Percentiles rank a stretch among this genome's conserved stretches.
phyloP scores from a whole-genome alignment of 495 filamentous ascomycete genomes.

The Podospora comata region DNA sequence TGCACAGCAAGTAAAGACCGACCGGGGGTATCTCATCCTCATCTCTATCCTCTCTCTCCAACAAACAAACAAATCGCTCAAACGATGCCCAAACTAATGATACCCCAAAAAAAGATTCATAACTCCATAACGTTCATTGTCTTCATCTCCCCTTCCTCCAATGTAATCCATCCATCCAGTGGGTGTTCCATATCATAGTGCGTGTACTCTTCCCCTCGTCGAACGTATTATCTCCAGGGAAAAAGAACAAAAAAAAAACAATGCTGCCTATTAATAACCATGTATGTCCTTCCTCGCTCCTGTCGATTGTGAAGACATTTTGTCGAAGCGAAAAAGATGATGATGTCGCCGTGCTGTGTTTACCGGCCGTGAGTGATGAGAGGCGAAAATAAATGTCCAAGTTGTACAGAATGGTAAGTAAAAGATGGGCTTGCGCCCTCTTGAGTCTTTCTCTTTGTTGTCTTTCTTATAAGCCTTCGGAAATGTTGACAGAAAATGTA shows the following conservation, averaged over 20 bases:
- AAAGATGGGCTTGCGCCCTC: slow-evolving; percentile 23
- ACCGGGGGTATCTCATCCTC: background rate
- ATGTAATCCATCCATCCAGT: background rate
- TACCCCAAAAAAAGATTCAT: slow-evolving; percentile 8
- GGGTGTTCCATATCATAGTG: background rate
- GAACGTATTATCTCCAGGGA: background rate
- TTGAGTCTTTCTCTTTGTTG: slow-evolving; percentile 14
- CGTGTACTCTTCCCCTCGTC: background rate
- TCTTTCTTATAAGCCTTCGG: background rate
- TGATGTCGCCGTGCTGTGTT: slow-evolving; percentile 7
- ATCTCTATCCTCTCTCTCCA: background rate
- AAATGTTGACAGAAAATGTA: background rate
- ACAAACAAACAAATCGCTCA: background rate
- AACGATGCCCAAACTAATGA: slow-evolving; percentile 2
- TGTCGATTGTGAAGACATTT: background rate
- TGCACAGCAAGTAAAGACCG: slow-evolving; percentile 9
- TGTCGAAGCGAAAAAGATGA: slow-evolving; percentile 5
- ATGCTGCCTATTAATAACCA: background rate
- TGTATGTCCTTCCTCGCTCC: slow-evolving; percentile 5
- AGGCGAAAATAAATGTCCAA: background rate
- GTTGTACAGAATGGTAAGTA: slow-evolving; percentile 1
- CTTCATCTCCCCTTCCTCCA: background rate
- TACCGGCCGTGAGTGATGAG: slow-evolving; percentile 1
- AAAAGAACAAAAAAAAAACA: background rate
- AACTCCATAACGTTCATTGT: slow-evolving; percentile 5